These are phyloP conservation scores for Lathyrus aphaca DNA, from an alignment of 306 rosid genomes.

Conservation along the genomic window DNA sequence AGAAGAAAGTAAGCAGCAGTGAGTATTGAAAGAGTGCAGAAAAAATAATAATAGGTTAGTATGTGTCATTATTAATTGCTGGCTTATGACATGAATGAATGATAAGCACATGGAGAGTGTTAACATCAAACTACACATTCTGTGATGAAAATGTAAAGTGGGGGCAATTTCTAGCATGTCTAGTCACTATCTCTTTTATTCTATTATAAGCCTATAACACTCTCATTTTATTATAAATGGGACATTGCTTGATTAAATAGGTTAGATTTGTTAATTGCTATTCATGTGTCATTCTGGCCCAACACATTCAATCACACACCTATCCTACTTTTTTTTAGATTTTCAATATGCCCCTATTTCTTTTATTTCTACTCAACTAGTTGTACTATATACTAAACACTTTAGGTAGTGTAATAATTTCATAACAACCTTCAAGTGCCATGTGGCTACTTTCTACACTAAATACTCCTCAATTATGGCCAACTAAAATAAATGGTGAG, in stretches of 20 bases:
- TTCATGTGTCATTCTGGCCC: conserved; percentile 51
- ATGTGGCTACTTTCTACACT: conserved; percentile 38
- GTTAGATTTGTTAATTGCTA: conserved; percentile 38
- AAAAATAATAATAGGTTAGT: conserved; percentile 1
- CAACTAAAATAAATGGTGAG: conserved; percentile 11
- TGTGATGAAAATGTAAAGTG: conserved; percentile 47
- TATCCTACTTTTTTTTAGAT: conserved; percentile 29
- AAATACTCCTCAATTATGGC: conserved; percentile 36
- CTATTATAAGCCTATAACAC: conserved; percentile 49
- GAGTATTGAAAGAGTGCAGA: conserved; percentile 32
- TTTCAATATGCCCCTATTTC: conserved; percentile 46
- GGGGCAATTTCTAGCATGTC: conserved; percentile 60
- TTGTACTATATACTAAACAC: conserved; percentile 38
- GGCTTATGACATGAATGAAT: conserved; percentile 46
- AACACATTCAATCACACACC: conserved; percentile 45
- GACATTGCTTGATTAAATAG: conserved; percentile 43
- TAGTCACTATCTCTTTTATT: conserved; percentile 54
- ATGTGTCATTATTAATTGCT: conserved; percentile 34
- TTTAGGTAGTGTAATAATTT: conserved; percentile 46
- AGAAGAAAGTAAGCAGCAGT: conserved; percentile 14
- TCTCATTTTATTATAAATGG: conserved; percentile 44
- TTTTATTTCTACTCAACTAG: conserved; percentile 38
- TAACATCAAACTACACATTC: conserved; percentile 44
- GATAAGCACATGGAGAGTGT: conserved; percentile 58
- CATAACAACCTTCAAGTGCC: conserved; percentile 36